Percentiles rank a stretch among this genome's conserved stretches.
These are phyloP conservation scores for Pleurotus platypus DNA, from an alignment of 768 basidiomycete genomes.

Conservation along the genomic window DNA sequence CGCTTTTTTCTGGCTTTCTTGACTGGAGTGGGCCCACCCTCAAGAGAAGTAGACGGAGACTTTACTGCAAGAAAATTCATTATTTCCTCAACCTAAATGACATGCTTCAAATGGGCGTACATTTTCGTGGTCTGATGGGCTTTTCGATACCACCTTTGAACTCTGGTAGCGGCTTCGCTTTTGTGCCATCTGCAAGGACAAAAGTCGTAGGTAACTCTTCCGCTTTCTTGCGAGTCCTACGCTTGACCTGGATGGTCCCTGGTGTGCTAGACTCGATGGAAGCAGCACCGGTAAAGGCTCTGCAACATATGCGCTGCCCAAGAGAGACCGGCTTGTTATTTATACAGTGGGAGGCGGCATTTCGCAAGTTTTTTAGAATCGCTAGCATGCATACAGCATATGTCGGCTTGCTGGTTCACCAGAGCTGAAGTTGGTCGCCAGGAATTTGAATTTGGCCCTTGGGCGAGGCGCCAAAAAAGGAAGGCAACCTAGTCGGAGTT, in stretches of 20 bases:
- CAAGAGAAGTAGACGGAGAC: background rate
- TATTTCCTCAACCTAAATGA: background rate
- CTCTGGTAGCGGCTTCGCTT: conserved; percentile 36
- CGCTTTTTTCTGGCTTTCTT: background rate
- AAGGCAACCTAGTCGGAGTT: conserved; percentile 31
- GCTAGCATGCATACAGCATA: conserved; percentile 6
- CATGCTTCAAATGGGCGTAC: conserved; percentile 4
- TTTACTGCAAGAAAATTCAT: background rate
- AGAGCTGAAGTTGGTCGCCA: conserved; percentile 10
- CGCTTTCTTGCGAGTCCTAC: conserved; percentile 45
- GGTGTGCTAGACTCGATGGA: too few species aligned
- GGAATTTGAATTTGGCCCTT: conserved; percentile 10
- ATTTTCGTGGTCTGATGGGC: background rate
- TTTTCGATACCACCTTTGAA: conserved; percentile 33
- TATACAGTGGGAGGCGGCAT: conserved; percentile 7
- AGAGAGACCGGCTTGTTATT: background rate
- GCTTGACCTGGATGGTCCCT: background rate
- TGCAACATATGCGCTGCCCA: too few species aligned
- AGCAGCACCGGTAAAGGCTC: too few species aligned
- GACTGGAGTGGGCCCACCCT: background rate
- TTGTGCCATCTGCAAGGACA: conserved; percentile 38
- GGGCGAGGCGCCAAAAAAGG: conserved; percentile 22
- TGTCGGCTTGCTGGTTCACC: background rate
- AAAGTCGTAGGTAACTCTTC: conserved; percentile 54
- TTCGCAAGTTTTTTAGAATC: background rate